A percentile compares a stretch with the other conserved stretches of the same genome.
phyloP scores from a whole-genome alignment of 371 early-diverging fungal species.

The Thermomucor indicae-seudaticae region DNA sequence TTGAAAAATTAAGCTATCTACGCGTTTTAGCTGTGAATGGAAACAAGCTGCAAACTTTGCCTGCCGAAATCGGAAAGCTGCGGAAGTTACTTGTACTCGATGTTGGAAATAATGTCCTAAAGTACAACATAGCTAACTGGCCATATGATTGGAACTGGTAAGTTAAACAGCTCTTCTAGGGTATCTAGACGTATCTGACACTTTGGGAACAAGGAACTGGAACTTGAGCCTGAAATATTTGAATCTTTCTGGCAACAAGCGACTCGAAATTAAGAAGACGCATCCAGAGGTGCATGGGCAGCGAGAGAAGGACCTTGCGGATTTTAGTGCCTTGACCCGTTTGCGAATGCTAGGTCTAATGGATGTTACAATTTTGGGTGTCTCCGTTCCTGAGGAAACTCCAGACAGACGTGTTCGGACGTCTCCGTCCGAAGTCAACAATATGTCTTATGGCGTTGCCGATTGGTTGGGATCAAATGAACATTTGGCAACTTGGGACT shows the following conservation, averaged over 20 bases:
- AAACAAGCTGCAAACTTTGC: conserved; percentile 86
- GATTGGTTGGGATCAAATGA: conserved; percentile 74
- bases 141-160: conserved; percentile 96
- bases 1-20: conserved; percentile 67
- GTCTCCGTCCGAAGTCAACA: conserved; percentile 74
- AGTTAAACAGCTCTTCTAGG: conserved; percentile 1
- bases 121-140: conserved; percentile 94
- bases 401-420: conserved; percentile 82
- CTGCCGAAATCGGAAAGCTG: conserved; percentile 89
- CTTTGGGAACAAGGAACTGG: conserved; percentile 64
- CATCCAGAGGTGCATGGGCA: conserved; percentile 39
- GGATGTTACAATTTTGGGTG: conserved; percentile 82
- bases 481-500: conserved; percentile 72
- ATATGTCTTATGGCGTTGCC: conserved; percentile 84
- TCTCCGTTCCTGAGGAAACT: conserved; percentile 80
- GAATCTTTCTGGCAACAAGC: conserved; percentile 88
- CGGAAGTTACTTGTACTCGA: conserved; percentile 73
- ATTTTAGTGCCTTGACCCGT: conserved; percentile 72
- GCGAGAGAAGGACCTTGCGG: conserved; percentile 61
- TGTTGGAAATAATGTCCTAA: conserved; percentile 82
- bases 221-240: conserved; percentile 84
- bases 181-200: neutral
- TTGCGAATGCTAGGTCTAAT: conserved; percentile 82
- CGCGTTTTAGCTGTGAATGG: conserved; percentile 82
- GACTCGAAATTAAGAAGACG: conserved; percentile 79